These are phyloP conservation scores for Phytophthora syringae DNA, from an alignment of 352 stramenopile genomes.

Conservation along the genomic window DNA sequence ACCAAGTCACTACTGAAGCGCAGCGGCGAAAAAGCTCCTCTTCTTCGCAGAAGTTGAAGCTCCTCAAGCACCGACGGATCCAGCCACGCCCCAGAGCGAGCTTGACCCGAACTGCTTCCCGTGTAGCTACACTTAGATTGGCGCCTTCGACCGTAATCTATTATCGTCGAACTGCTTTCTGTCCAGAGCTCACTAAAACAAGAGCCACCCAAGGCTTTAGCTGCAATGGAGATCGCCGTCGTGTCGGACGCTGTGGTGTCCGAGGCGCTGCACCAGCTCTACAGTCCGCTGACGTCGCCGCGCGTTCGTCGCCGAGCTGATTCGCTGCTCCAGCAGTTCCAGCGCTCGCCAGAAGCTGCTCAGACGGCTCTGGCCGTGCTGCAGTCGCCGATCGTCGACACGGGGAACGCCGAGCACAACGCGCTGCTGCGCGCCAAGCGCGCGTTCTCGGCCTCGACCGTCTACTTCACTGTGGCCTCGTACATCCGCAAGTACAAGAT, in stretches of 20 bases:
- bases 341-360: slow-evolving; percentile 71
- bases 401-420: slow-evolving; percentile 31
- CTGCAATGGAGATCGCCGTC: slow-evolving; percentile 53
- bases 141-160: no score
- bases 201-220: not conserved
- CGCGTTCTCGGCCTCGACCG: slow-evolving; percentile 70
- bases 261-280: slow-evolving; percentile 75
- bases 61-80: no score
- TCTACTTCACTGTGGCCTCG: slow-evolving; percentile 72
- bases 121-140: no score
- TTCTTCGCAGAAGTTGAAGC: no score
- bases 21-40: no score
- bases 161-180: slow-evolving; percentile 16
- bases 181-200: slow-evolving; percentile 13
- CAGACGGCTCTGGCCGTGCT: slow-evolving; percentile 65
- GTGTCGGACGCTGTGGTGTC: slow-evolving; percentile 46
- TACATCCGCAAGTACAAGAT: slow-evolving; percentile 82
- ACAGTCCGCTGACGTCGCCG: slow-evolving; percentile 71
- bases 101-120: no score
- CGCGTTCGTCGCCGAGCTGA: slow-evolving; percentile 75
- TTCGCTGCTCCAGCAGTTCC: slow-evolving; percentile 76
- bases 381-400: slow-evolving; percentile 52
- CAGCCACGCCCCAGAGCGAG: no score
- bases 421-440: slow-evolving; percentile 57
- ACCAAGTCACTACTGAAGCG: no score